Base-by-base conservation (phyloP, 2,329 filamentous ascomycete species). In the Nemania abortiva region DNA sequence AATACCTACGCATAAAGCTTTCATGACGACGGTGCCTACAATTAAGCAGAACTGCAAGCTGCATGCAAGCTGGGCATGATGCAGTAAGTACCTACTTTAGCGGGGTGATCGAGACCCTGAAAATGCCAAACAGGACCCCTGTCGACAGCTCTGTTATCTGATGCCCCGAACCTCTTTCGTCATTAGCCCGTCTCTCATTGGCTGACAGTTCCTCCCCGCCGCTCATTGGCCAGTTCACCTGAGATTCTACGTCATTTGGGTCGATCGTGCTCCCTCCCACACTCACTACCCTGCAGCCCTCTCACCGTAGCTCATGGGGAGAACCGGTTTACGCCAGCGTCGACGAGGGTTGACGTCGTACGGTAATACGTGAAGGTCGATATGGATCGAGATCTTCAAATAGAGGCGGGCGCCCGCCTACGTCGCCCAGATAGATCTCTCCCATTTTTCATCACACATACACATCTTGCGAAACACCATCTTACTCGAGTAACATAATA, bases 241-340 rank as follows among this genome's bases (percentile, higher is more conserved):
- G 52, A 42, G 54, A 55, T 59, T 20, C n/a, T 76, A 77, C 75
- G 75, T 77, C 75, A 77, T 76, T 72, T 54, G 24, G 61, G 57
- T 34, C 45, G 73, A 75, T 75, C 72, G 55, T 63, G 61, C 70
- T 72, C 65, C 68, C 66, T 29, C 18, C 47, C 63, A 58, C 49
- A 42, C 42, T 60, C 39, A 29, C 11, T 10, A 56, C 24, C 20
- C 53, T 27, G 27, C 52, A 13, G 20, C n/a, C 24, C 13, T 24
- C 29, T 39, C 61, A 45, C n/a, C 55, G 10, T 15, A 29, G 34
- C 4, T 37, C 50, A 1, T 45, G 63, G 45, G 62, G 75, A 74
- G 75, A 74, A 74, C 74, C 66, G 69, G 75, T 75, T 75, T 75
- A 65, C 65, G 69, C 72, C 67, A 73, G 54, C 18, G 29, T 56